phyloP scores from a whole-genome alignment of 2,329 filamentous ascomycete species.

The Pezicula radicicola region DNA sequence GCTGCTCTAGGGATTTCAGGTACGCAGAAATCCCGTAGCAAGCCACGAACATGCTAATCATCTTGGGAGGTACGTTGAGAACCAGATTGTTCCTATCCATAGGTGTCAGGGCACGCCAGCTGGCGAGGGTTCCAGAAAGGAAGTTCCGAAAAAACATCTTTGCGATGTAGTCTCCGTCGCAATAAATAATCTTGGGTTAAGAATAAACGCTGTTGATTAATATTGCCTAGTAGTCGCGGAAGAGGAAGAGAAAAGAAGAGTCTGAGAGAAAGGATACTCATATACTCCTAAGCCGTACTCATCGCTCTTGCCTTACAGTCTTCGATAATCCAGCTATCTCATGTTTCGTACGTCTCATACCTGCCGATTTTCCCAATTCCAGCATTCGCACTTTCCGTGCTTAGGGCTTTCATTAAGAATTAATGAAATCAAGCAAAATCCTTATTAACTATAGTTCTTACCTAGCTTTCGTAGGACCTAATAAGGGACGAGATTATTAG shows the following conservation, averaged over 20 bases:
- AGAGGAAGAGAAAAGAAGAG: constrained; percentile 8
- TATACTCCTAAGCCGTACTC: too few relatives aligned
- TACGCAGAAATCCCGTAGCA: constrained; percentile 7
- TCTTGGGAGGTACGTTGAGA: constrained; percentile 8
- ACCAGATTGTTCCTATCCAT: constrained; percentile 8
- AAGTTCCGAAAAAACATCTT: constrained; percentile 9
- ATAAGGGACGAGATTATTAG: too few relatives aligned
- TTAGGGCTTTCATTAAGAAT: too few relatives aligned
- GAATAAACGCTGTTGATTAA: constrained; percentile 7
- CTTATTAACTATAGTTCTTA: too few relatives aligned
- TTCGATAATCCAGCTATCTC: too few relatives aligned
- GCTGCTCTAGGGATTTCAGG: constrained; percentile 5
- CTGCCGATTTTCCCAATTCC: too few relatives aligned
- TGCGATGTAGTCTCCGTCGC: constrained; percentile 7
- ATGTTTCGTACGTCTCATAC: too few relatives aligned
- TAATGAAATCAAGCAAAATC: too few relatives aligned
- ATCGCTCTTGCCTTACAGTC: too few relatives aligned
- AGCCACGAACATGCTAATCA: constrained; percentile 6
- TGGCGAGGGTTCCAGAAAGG: constrained; percentile 8
- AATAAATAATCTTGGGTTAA: constrained; percentile 8
- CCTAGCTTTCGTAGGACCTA: too few relatives aligned
- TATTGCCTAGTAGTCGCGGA: constrained; percentile 9
- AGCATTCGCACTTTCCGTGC: too few relatives aligned
- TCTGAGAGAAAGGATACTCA: too few relatives aligned
- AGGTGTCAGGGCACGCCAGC: constrained; percentile 8